Conservation (phyloP, 139 green algal species). For the Mesotaenium endlicherianum region DNA sequence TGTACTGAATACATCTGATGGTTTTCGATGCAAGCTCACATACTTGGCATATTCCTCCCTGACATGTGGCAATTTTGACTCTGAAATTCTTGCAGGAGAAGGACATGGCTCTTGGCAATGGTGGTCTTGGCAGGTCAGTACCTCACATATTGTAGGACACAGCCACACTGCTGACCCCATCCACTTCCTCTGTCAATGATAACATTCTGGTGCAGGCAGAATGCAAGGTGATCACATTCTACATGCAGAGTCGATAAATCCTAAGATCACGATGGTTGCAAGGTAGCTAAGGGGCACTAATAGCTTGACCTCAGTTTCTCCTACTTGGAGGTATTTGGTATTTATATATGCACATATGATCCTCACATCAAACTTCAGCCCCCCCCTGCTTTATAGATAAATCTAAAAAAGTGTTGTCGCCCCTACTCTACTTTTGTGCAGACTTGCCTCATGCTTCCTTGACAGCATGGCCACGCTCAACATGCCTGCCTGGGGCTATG, state of each 20-base stretch:
- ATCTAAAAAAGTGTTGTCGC: too few relatives aligned
- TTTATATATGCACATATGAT: too few relatives aligned
- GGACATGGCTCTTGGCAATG: slow-evolving; percentile 91
- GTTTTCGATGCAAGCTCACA: too few relatives aligned
- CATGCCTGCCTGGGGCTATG: slow-evolving; percentile 87
- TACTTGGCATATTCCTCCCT: too few relatives aligned
- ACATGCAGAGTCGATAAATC: neutral
- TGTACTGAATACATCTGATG: too few relatives aligned
- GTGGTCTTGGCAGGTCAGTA: slow-evolving; percentile 50
- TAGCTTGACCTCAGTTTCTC: neutral
- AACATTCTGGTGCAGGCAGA: neutral
- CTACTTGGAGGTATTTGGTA: too few relatives aligned
- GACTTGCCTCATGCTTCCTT: slow-evolving; percentile 96
- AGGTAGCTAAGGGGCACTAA: neutral
- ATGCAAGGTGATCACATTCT: neutral
- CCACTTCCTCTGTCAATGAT: neutral
- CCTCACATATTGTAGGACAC: neutral
- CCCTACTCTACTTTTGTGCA: too few relatives aligned
- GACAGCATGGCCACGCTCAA: slow-evolving; percentile 95
- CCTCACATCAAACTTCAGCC: too few relatives aligned
- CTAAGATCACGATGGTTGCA: neutral
- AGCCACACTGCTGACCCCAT: neutral
- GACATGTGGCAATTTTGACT: neutral
- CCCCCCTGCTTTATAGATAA: too few relatives aligned
- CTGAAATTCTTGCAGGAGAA: slow-evolving; percentile 52